Percentiles rank a stretch among this genome's conserved stretches.
Conservation (phyloP, 805 yeast species). For the Nakazawaea pomicola region DNA sequence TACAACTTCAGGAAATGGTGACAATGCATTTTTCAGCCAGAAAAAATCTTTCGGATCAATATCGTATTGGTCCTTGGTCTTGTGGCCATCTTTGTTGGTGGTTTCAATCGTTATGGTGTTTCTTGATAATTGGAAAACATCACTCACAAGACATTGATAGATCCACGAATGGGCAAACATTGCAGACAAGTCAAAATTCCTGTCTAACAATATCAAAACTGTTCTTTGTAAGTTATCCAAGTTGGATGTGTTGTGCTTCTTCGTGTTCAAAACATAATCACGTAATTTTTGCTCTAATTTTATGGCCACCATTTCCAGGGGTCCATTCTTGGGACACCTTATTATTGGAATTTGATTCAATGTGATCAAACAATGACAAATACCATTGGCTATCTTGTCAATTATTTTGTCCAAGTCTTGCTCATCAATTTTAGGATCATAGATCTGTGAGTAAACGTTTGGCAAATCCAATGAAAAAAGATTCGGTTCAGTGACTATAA, state of each 20-base stretch:
- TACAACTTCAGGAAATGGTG: slow-evolving; percentile 98
- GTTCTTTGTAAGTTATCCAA: slow-evolving; percentile 42
- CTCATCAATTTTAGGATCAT: slow-evolving; percentile 69
- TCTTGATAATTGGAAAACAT: slow-evolving; percentile 76
- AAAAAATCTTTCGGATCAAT: slow-evolving; percentile 91
- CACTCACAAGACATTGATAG: slow-evolving; percentile 93
- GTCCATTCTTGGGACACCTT: slow-evolving; percentile 87
- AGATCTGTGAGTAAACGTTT: slow-evolving; percentile 61
- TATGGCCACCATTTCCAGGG: slow-evolving; percentile 91
- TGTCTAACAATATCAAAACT: slow-evolving; percentile 77
- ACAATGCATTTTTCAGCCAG: slow-evolving; percentile 77
- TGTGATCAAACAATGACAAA: slow-evolving; percentile 76
- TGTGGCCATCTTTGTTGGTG: slow-evolving; percentile 25
- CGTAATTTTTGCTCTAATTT: slow-evolving; percentile 79
- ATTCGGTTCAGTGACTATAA: slow-evolving; percentile 89
- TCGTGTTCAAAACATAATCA: slow-evolving; percentile 77
- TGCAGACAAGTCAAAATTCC: slow-evolving; percentile 85
- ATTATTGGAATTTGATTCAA: slow-evolving; percentile 81
- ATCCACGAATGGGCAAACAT: slow-evolving; percentile 98
- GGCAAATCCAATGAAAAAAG: slow-evolving; percentile 74
- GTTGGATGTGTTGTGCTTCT: slow-evolving; percentile 27
- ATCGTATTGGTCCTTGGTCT: slow-evolving; percentile 67
- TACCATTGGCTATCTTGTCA: slow-evolving; percentile 68
- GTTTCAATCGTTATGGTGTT: slow-evolving; percentile 69
- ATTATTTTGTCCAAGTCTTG: slow-evolving; percentile 65